A percentile compares a stretch with the other conserved stretches of the same genome.
Conservation (phyloP, 441 rosid genomes). For the Daphne laureola region DNA sequence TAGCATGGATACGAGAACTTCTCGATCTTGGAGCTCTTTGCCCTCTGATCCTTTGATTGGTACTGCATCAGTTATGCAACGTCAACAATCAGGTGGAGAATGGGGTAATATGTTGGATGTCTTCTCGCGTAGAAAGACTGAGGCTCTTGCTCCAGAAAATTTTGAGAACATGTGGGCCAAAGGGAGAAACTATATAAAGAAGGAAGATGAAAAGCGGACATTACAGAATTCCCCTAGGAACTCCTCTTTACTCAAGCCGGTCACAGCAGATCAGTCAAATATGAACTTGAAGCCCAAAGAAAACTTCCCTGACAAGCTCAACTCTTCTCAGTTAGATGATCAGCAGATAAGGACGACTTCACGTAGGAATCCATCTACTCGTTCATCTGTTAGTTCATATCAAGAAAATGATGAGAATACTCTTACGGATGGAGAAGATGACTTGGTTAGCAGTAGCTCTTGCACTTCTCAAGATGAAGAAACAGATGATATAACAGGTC, state of each 20-base stretch:
- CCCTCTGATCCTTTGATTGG: slow-evolving; percentile 43
- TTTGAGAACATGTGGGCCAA: slow-evolving; percentile 97
- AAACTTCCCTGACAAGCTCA: slow-evolving; percentile 24
- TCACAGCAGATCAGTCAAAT: slow-evolving; percentile 27
- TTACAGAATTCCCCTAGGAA: slow-evolving; percentile 42
- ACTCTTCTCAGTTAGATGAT: slow-evolving; percentile 17
- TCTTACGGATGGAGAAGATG: slow-evolving; percentile 30
- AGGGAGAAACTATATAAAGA: slow-evolving; percentile 81
- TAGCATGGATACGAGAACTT: slow-evolving; percentile 66
- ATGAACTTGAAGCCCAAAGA: slow-evolving; percentile 26
- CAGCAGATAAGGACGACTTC: slow-evolving; percentile 23
- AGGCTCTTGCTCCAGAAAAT: slow-evolving; percentile 92
- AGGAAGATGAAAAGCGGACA: slow-evolving; percentile 39
- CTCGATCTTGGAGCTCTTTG: slow-evolving; percentile 69
- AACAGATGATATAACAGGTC: slow-evolving; percentile 58
- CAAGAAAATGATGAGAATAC: slow-evolving; percentile 43
- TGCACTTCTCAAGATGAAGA: slow-evolving; percentile 88
- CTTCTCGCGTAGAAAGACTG: slow-evolving; percentile 79
- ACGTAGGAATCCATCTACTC: slow-evolving; percentile 25
- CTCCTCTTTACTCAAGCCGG: slow-evolving; percentile 30
- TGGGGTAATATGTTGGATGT: slow-evolving; percentile 83
- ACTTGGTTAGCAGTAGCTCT: slow-evolving; percentile 51
- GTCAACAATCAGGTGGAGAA: slow-evolving; percentile 50
- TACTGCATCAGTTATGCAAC: slow-evolving; percentile 40
- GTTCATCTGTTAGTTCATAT: slow-evolving; percentile 32